phyloP scores from a whole-genome alignment of 345 rosid genomes.

The Eutrema yunnanense region DNA sequence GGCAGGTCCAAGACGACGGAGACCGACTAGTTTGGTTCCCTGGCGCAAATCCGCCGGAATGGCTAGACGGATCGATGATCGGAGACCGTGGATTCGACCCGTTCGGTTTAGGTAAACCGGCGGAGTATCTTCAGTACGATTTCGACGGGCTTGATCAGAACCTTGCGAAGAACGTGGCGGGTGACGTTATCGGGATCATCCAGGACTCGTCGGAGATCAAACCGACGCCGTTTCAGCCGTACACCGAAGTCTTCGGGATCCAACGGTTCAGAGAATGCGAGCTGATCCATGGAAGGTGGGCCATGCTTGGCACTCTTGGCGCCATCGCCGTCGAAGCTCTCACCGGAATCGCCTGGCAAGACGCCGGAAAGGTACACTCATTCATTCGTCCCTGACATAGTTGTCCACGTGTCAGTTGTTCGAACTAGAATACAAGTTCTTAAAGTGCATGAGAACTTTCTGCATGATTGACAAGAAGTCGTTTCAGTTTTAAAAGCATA shows the following conservation, averaged over 20 bases:
- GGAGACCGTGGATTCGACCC: conserved; percentile 95
- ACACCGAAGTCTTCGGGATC: conserved; percentile 73
- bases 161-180: conserved; percentile 74
- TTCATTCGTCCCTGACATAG: background rate
- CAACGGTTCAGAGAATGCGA: conserved; percentile 93
- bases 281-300: conserved; percentile 91
- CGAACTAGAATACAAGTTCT: background rate
- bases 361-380: conserved; percentile 54
- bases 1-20: conserved; percentile 20
- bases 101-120: conserved; percentile 76
- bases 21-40: conserved; percentile 78
- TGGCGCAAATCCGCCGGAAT: conserved; percentile 57
- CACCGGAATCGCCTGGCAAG: conserved; percentile 74
- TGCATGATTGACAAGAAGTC: conserved; percentile 3
- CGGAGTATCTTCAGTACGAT: conserved; percentile 80
- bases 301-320: conserved; percentile 77
- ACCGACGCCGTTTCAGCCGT: conserved; percentile 86
- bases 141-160: conserved; percentile 82
- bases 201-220: conserved; percentile 45
- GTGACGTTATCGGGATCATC: conserved; percentile 55
- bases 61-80: conserved; percentile 76
- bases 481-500: background rate
- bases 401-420: conserved; percentile 6
- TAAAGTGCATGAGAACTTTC: background rate
- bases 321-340: conserved; percentile 64